A percentile compares a stretch with the other conserved stretches of the same genome.
Evolutionary conservation across 2,329 filamentous ascomycete species (phyloP).

Genomic region (Fusarium armeniacum): DNA sequence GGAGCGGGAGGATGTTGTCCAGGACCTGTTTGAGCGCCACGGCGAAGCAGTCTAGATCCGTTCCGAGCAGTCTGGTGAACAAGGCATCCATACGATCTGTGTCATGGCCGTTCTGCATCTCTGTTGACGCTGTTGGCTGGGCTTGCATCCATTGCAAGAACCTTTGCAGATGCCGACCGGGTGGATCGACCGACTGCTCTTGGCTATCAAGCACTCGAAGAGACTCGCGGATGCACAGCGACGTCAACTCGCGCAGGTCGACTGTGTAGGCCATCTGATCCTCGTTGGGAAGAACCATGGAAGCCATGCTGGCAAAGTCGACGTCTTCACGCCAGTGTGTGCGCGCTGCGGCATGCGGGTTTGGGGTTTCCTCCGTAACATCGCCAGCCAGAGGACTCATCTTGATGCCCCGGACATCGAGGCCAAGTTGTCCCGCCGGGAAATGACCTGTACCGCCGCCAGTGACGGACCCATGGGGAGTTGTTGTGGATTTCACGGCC

Average conservation of each 20-base stretch:
- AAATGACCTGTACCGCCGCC: slow-evolving; percentile 13
- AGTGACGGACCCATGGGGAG: slow-evolving; percentile 6
- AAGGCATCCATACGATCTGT: slow-evolving; percentile 11
- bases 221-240: slow-evolving; percentile 16
- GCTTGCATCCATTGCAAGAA: slow-evolving; percentile 25
- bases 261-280: slow-evolving; percentile 12
- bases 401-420: slow-evolving; percentile 14
- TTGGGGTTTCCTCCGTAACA: slow-evolving; percentile 1
- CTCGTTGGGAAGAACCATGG: slow-evolving; percentile 10
- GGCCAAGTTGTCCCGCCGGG: slow-evolving; percentile 8
- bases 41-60: slow-evolving; percentile 15
- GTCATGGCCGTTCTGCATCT: slow-evolving; percentile 8
- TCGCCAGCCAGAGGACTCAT: slow-evolving; percentile 16
- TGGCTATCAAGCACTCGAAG: slow-evolving; percentile 6
- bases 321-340: slow-evolving; percentile 23
- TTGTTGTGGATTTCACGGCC: slow-evolving; percentile 1
- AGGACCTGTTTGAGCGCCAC: slow-evolving; percentile 14
- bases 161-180: slow-evolving; percentile 12
- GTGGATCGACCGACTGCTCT: slow-evolving; percentile 1
- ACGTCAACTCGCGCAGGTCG: slow-evolving; percentile 13
- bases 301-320: slow-evolving; percentile 14
- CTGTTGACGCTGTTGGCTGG: slow-evolving; percentile 15
- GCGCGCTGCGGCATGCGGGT: slow-evolving; percentile 22
- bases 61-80: slow-evolving; percentile 10
- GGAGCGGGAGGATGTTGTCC: slow-evolving; percentile 19